Base-by-base conservation (phyloP, 495 filamentous ascomycete species). In the Hypoxylon subgilvum region DNA sequence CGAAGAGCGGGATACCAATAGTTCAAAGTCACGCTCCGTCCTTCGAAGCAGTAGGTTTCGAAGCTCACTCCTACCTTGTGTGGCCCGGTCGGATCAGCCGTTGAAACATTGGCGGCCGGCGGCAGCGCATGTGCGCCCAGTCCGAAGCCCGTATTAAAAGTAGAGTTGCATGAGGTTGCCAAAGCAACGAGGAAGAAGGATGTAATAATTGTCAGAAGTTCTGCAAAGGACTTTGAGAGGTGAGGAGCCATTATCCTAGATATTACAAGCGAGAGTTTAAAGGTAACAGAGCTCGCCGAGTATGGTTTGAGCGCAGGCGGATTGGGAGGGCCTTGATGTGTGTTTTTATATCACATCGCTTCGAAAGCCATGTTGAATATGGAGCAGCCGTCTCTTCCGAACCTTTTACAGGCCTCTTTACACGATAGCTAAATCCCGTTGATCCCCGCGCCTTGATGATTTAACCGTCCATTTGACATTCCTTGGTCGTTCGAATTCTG, bases 41-140 rank as follows among this genome's bases (percentile, higher is more conserved):
- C 22, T n/a, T 42, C 21, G 22, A 42, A 42, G 21, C 39, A 42
- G 6, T 42, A 42, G 39, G 39, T 42, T n/a, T 42, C 39, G 22
- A 42, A 42, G 39, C 39, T 42, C 39, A 42, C 39, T 27, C 39
- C 39, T 14, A 42, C 39, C 12, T 28, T 19, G 9, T 42, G 27
- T 12, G 39, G 39, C 22, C 39, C 39, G 27, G 22, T 27, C 10
- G 39, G 39, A 22, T 42, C 22, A 9, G 39, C 39, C 1, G 39
- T 42, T 22, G 39, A 16, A 27, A 27, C 39, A 9, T 42, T 42
- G 12, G 1, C 16, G 12, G 39, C 39, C 16, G 39, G 39, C 8
- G 39, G 39, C 7, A 42, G 22, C 3, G 21, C 23, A 10, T 2
- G 8, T 42, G 1, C 39, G 4, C 39, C 39, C 5, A 42, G 21